Evolutionary conservation across 257 asterid genomes (phyloP).

Genomic region (Marsdenia floribunda): DNA sequence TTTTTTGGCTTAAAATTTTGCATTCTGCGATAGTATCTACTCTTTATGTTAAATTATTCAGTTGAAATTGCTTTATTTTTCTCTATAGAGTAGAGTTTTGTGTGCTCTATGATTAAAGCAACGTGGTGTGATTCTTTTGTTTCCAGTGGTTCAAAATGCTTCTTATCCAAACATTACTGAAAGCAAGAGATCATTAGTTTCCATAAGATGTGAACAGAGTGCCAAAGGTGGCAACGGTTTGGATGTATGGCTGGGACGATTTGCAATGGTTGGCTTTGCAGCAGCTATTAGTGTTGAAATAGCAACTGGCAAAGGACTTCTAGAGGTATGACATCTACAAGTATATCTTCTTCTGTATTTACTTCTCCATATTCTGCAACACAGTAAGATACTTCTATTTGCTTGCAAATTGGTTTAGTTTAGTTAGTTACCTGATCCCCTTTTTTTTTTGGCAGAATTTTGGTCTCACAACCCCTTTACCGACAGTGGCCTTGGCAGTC

Average conservation of each 20-base stretch:
- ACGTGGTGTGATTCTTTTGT: constrained; percentile 4
- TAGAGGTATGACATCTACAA: constrained; percentile 28
- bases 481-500: constrained; percentile 54
- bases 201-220: constrained; percentile 75
- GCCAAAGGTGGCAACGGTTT: constrained; percentile 49
- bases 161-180: constrained; percentile 19
- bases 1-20: not conserved
- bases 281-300: constrained; percentile 66
- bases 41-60: not conserved
- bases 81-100: not conserved
- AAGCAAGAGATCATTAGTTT: constrained; percentile 27
- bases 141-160: constrained; percentile 40
- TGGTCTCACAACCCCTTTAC: constrained; percentile 37
- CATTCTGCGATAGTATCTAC: not conserved
- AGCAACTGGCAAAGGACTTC: constrained; percentile 78
- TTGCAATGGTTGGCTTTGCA: constrained; percentile 87
- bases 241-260: constrained; percentile 83
- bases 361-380: not conserved
- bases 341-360: not conserved
- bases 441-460: constrained; percentile 34
- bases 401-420: not conserved
- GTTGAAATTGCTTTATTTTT: not conserved
- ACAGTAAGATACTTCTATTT: no score
- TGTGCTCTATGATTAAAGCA: not conserved
- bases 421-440: not conserved